Evolutionary conservation across 2,329 filamentous ascomycete species (phyloP).

Genomic region (Cordyceps cateniannulata): DNA sequence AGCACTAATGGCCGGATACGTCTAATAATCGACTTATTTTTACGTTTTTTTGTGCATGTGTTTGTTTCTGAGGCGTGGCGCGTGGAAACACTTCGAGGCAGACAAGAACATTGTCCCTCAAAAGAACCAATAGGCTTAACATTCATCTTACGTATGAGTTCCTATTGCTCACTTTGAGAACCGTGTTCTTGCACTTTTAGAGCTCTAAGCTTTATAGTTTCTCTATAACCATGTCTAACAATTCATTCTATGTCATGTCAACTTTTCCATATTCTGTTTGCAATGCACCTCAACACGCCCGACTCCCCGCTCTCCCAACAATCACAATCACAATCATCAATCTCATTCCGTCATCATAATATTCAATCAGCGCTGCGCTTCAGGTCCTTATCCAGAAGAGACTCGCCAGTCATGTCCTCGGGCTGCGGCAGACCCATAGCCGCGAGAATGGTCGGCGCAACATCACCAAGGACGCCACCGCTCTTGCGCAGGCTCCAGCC

Average conservation of each 20-base stretch:
- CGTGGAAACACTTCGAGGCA: no score
- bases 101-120: no score
- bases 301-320: slow-evolving; percentile 5
- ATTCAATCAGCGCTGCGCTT: slow-evolving; percentile 26
- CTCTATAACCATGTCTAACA: slow-evolving; percentile 7
- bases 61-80: no score
- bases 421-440: slow-evolving; percentile 89
- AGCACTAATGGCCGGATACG: no score
- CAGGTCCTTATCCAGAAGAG: slow-evolving; percentile 70
- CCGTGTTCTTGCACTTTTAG: no score
- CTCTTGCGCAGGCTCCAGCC: slow-evolving; percentile 81
- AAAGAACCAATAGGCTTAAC: no score
- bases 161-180: no score
- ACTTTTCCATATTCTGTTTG: background rate
- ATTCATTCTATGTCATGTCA: slow-evolving; percentile 1
- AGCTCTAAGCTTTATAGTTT: background rate
- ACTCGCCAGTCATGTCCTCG: slow-evolving; percentile 84
- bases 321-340: slow-evolving; percentile 2
- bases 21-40: no score
- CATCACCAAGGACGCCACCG: slow-evolving; percentile 89
- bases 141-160: no score
- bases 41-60: no score
- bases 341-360: background rate
- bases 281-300: slow-evolving; percentile 2
- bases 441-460: slow-evolving; percentile 87